These are phyloP conservation scores for Epichloe uncinata DNA, from an alignment of 2,329 filamentous ascomycete genomes.

Conservation along the genomic window DNA sequence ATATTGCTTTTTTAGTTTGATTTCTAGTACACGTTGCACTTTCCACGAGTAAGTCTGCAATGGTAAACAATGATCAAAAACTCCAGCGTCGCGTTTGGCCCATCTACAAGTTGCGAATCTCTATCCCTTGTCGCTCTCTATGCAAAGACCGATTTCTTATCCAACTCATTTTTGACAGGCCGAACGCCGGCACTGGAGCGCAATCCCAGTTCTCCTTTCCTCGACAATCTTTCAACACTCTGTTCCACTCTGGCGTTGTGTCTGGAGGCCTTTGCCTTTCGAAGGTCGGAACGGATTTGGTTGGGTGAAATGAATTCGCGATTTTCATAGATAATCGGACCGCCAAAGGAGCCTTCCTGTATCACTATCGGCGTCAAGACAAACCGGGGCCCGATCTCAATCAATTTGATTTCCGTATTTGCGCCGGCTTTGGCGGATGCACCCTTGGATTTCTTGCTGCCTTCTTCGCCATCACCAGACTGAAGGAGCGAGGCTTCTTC, in stretches of 20 bases:
- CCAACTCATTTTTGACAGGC: constrained; percentile 55
- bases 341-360: constrained; percentile 86
- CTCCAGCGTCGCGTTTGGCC: constrained; percentile 1
- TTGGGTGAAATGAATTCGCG: constrained; percentile 95
- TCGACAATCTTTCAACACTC: constrained; percentile 56
- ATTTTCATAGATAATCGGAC: constrained; percentile 96
- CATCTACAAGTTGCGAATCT: background rate
- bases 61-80: background rate
- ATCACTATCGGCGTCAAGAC: constrained; percentile 92
- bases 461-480: constrained; percentile 21
- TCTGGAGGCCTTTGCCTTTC: constrained; percentile 59
- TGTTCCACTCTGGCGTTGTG: constrained; percentile 69
- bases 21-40: background rate
- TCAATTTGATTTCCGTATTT: constrained; percentile 66
- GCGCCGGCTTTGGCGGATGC: constrained; percentile 26
- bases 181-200: constrained; percentile 50
- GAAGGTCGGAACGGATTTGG: constrained; percentile 74
- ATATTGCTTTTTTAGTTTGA: too few relatives aligned
- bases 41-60: background rate
- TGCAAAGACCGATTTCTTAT: constrained; percentile 64
- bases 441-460: constrained; percentile 29
- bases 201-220: constrained; percentile 65
- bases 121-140: constrained; percentile 22
- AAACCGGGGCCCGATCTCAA: constrained; percentile 90
- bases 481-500: constrained; percentile 47